These are phyloP conservation scores for Malania oleifera DNA, from an alignment of 164 flowering plant genomes.

Conservation along the genomic window DNA sequence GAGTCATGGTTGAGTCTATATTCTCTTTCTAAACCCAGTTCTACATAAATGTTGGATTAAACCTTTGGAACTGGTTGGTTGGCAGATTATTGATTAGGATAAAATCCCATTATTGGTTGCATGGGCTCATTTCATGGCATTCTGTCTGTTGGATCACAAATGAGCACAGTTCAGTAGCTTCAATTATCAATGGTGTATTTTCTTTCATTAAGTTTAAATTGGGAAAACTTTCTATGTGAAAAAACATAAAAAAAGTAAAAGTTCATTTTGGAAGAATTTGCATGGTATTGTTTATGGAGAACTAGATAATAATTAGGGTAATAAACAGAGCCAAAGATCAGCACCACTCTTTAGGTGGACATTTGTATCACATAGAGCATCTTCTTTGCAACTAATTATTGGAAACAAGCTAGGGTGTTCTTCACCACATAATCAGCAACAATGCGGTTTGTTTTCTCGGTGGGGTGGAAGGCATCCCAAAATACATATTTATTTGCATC, in stretches of 20 bases:
- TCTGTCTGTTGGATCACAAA: not conserved
- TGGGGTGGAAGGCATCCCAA: constrained; percentile 37
- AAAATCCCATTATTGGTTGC: too few species aligned
- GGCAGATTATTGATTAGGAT: too few species aligned
- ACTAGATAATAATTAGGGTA: too few species aligned
- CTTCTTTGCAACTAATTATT: constrained; percentile 1
- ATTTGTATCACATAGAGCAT: not conserved
- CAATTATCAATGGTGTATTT: too few species aligned
- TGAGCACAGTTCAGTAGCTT: too few species aligned
- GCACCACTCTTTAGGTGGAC: too few species aligned
- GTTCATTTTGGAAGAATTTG: not conserved
- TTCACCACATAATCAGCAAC: constrained; percentile 27
- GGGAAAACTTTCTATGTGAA: not conserved
- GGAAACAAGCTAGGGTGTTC: constrained; percentile 28
- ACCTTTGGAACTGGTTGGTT: not conserved
- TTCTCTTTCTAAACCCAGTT: too few species aligned
- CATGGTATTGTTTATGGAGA: not conserved
- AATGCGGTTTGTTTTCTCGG: constrained; percentile 27
- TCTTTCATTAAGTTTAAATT: too few species aligned
- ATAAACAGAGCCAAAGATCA: too few species aligned
- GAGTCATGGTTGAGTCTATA: too few species aligned
- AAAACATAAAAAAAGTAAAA: not conserved
- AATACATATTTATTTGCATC: constrained; percentile 32
- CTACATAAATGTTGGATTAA: too few species aligned
- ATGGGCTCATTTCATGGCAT: not conserved